phyloP scores from a whole-genome alignment of 169 alveolate species.

The Babesia ovata region DNA sequence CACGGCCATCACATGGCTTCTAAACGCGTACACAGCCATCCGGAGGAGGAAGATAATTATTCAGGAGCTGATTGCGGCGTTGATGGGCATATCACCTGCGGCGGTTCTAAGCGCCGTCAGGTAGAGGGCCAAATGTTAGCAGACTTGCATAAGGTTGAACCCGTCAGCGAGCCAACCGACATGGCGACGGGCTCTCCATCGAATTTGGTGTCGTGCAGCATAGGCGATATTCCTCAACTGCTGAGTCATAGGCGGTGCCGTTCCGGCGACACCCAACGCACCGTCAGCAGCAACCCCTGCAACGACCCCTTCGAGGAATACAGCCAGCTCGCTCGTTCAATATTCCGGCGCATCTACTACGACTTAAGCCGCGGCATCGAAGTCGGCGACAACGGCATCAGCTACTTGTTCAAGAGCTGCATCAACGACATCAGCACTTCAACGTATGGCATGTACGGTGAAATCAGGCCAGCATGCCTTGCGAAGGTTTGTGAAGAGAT shows the following conservation, averaged over 20 bases:
- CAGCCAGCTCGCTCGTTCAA: conserved; percentile 38
- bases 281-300: conserved; percentile 2
- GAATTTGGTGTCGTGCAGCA: not conserved
- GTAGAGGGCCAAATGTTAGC: not conserved
- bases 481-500: conserved; percentile 71
- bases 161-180: not conserved
- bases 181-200: no score
- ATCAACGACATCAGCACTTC: conserved; percentile 71
- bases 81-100: not conserved
- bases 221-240: not conserved
- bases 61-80: not conserved
- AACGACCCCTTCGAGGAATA: conserved; percentile 2
- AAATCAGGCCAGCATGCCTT: conserved; percentile 74
- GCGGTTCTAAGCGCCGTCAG: conserved; percentile 23
- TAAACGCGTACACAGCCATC: not conserved
- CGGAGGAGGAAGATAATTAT: not conserved
- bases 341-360: conserved; percentile 29
- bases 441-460: conserved; percentile 88
- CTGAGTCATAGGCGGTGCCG: not conserved
- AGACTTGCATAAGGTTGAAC: not conserved
- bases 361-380: conserved; percentile 37
- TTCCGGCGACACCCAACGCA: not conserved
- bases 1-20: not conserved
- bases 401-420: conserved; percentile 44
- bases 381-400: conserved; percentile 18